Percentiles rank a stretch among this genome's conserved stretches.
Conservation (phyloP, 805 yeast species). For the Suhomyces kilbournensis region DNA sequence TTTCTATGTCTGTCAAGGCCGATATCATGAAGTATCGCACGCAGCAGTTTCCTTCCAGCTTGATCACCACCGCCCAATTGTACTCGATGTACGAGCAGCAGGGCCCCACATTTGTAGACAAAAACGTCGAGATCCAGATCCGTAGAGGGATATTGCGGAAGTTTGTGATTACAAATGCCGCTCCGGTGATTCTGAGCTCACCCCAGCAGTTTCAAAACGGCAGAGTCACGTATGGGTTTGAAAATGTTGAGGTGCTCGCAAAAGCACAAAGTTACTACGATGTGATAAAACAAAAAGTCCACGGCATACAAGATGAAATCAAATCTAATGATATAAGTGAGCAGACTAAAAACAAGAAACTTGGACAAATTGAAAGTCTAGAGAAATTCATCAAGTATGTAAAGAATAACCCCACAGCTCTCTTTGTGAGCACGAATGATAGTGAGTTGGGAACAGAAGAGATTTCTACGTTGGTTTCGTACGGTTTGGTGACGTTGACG, state of each 20-base stretch:
- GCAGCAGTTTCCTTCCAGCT: constrained; percentile 34
- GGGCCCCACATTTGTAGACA: constrained; percentile 51
- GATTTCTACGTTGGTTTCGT: constrained; percentile 31
- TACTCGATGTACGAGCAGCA: constrained; percentile 45
- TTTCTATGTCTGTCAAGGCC: constrained; percentile 33
- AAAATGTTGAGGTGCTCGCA: constrained; percentile 38
- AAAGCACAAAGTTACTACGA: constrained; percentile 21
- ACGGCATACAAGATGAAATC: constrained; percentile 3
- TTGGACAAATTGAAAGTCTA: constrained; percentile 13
- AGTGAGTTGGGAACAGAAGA: constrained; percentile 19
- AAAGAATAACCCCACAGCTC: constrained; percentile 22
- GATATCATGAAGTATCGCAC: constrained; percentile 34
- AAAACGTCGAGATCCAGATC: constrained; percentile 35
- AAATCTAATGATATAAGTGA: neutral
- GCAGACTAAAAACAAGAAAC: constrained; percentile 7
- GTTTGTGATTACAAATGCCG: constrained; percentile 42
- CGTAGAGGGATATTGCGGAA: constrained; percentile 36
- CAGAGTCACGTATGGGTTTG: constrained; percentile 41
- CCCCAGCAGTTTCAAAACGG: constrained; percentile 30
- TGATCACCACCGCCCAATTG: constrained; percentile 45
- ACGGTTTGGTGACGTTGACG: constrained; percentile 45
- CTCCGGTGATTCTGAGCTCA: constrained; percentile 42
- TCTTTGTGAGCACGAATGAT: constrained; percentile 22
- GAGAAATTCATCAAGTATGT: constrained; percentile 22
- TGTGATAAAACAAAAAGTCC: constrained; percentile 14